Percentiles rank a stretch among this genome's conserved stretches.
These are phyloP conservation scores for Xylaria sp. DNA, from an alignment of 2,329 filamentous ascomycete species.

Conservation along the genomic window DNA sequence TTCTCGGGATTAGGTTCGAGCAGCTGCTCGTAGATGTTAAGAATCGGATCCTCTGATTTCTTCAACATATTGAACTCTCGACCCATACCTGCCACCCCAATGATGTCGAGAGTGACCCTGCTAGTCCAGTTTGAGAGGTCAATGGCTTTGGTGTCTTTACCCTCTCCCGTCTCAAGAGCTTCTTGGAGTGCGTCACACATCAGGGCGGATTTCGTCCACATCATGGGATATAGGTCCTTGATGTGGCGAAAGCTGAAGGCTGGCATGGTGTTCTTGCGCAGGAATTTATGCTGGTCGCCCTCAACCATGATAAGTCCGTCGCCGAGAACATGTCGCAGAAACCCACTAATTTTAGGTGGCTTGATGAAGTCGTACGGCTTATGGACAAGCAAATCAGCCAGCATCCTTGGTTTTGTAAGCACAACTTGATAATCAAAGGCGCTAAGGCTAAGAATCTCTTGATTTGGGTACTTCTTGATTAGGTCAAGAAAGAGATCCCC, in stretches of 20 bases:
- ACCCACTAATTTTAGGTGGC: slow-evolving; percentile 57
- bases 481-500: slow-evolving; percentile 42
- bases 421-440: slow-evolving; percentile 40
- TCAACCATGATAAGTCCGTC: slow-evolving; percentile 72
- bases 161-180: slow-evolving; percentile 43
- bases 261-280: slow-evolving; percentile 74
- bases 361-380: slow-evolving; percentile 67
- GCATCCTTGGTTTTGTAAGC: slow-evolving; percentile 52
- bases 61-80: slow-evolving; percentile 62
- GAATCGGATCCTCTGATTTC: slow-evolving; percentile 54
- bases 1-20: slow-evolving; percentile 60
- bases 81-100: slow-evolving; percentile 68
- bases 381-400: slow-evolving; percentile 61
- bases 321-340: slow-evolving; percentile 65
- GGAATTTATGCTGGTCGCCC: slow-evolving; percentile 76
- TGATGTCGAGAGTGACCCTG: slow-evolving; percentile 68
- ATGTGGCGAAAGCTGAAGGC: slow-evolving; percentile 76
- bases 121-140: slow-evolving; percentile 62
- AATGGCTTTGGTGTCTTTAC: slow-evolving; percentile 38
- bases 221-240: slow-evolving; percentile 75
- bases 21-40: slow-evolving; percentile 59
- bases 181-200: slow-evolving; percentile 56
- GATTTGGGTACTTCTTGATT: slow-evolving; percentile 39
- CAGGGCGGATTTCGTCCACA: slow-evolving; percentile 68
- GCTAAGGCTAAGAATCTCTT: slow-evolving; percentile 41